Percentiles rank a stretch among this genome's conserved stretches.
These are phyloP conservation scores for Erysimum cheiri DNA, from an alignment of 441 rosid species.

Conservation along the genomic window DNA sequence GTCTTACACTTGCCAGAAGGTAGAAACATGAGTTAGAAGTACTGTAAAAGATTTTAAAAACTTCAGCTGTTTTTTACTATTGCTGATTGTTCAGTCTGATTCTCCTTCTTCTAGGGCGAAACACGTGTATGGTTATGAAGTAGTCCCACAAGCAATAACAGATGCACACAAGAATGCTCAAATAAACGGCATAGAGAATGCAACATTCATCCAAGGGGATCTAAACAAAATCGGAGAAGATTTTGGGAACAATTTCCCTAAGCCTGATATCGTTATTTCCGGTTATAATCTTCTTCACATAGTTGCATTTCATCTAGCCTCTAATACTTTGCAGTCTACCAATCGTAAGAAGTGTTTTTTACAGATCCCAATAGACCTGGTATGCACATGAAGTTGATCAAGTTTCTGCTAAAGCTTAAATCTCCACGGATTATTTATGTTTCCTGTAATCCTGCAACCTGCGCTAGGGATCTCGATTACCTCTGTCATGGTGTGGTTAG, in stretches of 20 bases:
- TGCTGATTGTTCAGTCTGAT: conserved; percentile 19
- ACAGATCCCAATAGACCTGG: conserved; percentile 98
- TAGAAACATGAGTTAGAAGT: conserved; percentile 27
- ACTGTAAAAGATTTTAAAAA: not conserved
- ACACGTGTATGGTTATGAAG: conserved; percentile 93
- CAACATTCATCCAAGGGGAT: conserved; percentile 92
- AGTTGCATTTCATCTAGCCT: not conserved
- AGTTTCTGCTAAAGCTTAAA: conserved; percentile 77
- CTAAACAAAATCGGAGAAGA: conserved; percentile 83
- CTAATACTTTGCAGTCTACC: not conserved
- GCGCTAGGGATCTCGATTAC: conserved; percentile 96
- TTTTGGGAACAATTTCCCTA: conserved; percentile 80
- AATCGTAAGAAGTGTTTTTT: conserved; percentile 13
- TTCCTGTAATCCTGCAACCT: conserved; percentile 93
- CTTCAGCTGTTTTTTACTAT: not conserved
- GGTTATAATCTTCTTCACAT: conserved; percentile 54
- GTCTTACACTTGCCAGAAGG: conserved; percentile 87
- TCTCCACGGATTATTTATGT: conserved; percentile 81
- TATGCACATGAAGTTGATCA: conserved; percentile 95
- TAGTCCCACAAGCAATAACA: conserved; percentile 87
- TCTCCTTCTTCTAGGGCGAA: conserved; percentile 54
- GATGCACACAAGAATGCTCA: conserved; percentile 82
- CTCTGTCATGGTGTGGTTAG: conserved; percentile 91
- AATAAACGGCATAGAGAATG: conserved; percentile 78
- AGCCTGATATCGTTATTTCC: conserved; percentile 85